Percentiles rank a stretch among this genome's conserved stretches.
phyloP scores from a whole-genome alignment of 805 yeast genomes.

The Jamesozyma spencerorum region DNA sequence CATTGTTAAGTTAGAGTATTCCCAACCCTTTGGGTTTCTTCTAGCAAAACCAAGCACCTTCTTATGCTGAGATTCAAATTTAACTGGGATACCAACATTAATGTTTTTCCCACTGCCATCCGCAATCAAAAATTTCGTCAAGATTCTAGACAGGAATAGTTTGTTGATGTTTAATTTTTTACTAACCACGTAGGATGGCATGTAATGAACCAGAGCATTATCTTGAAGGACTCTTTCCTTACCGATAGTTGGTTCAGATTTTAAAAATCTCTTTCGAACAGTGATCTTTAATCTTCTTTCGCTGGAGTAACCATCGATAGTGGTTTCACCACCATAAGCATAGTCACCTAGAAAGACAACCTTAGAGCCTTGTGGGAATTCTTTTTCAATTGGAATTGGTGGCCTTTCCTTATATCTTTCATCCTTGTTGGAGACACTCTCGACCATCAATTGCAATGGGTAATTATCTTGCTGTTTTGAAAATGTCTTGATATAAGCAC shows the following conservation, averaged over 20 bases:
- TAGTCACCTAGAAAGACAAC: slow-evolving; percentile 76
- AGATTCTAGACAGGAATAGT: slow-evolving; percentile 62
- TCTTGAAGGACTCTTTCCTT: slow-evolving; percentile 50
- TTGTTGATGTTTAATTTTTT: slow-evolving; percentile 49
- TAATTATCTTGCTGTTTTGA: slow-evolving; percentile 42
- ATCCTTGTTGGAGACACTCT: slow-evolving; percentile 64
- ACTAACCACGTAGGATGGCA: slow-evolving; percentile 57
- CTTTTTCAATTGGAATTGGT: slow-evolving; percentile 70
- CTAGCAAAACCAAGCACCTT: slow-evolving; percentile 86
- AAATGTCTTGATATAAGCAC: slow-evolving; percentile 73
- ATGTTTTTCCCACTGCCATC: slow-evolving; percentile 42
- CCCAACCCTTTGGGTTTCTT: slow-evolving; percentile 64
- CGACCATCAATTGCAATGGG: slow-evolving; percentile 79
- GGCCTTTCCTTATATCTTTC: slow-evolving; percentile 60
- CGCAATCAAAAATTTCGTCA: slow-evolving; percentile 60
- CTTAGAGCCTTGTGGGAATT: slow-evolving; percentile 64
- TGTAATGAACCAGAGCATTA: slow-evolving; percentile 44
- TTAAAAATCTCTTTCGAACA: slow-evolving; percentile 41
- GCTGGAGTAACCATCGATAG: slow-evolving; percentile 50
- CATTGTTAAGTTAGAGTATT: slow-evolving; percentile 67
- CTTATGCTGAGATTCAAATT: slow-evolving; percentile 66
- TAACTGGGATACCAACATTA: slow-evolving; percentile 76
- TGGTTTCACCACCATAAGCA: slow-evolving; percentile 78
- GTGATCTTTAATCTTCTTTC: slow-evolving; percentile 39
- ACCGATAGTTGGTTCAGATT: slow-evolving; percentile 60